Conservation (phyloP, 441 rosid genomes). For the Populus hybrid region DNA sequence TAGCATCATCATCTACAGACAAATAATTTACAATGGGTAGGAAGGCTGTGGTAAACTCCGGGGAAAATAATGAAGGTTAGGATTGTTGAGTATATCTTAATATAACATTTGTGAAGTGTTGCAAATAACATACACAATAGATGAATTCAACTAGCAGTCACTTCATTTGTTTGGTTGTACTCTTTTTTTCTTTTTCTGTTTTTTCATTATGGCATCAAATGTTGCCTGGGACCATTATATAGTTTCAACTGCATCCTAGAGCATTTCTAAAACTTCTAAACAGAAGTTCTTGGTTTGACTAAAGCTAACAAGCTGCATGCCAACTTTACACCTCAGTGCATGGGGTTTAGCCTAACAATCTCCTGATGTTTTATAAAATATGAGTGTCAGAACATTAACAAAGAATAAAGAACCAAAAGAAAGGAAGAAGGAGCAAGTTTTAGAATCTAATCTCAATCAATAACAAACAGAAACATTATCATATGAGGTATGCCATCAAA, state of each 20-base stretch:
- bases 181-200: neutral
- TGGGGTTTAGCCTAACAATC: too few species aligned
- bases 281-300: neutral
- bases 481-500: neutral
- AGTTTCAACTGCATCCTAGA: neutral
- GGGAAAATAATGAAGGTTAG: neutral
- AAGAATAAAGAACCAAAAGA: neutral
- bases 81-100: neutral
- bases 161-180: neutral
- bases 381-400: neutral
- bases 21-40: neutral
- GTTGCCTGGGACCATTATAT: neutral
- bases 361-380: too few species aligned
- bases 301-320: neutral
- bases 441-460: neutral
- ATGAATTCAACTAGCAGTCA: neutral
- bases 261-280: neutral
- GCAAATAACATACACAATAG: neutral
- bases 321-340: too few species aligned
- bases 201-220: neutral
- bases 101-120: neutral
- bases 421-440: neutral
- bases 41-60: neutral
- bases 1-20: neutral
- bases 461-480: slow-evolving; percentile 3